Evolutionary conservation across 2,329 filamentous ascomycete genomes (phyloP), one percentile per base, ranked within the genome.

Genomic region (Phymatotrichopsis omnivora): DNA sequence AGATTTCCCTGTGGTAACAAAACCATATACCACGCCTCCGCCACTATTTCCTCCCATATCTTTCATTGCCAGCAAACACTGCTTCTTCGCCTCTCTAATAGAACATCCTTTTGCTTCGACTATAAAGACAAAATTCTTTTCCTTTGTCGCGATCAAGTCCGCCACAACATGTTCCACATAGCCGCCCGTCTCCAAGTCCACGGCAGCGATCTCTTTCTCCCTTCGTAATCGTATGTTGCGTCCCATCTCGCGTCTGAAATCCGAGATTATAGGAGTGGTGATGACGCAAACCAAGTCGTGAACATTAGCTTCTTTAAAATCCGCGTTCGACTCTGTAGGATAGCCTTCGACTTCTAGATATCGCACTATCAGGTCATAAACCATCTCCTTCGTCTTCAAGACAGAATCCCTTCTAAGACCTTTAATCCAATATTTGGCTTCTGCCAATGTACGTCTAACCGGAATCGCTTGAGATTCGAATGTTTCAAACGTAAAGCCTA

Each of bases 261-360:
- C 16, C n/a, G n/a, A n/a, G n/a, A n/a, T n/a, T n/a, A n/a, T n/a
- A 10, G 22, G 23, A n/a, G 16, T n/a, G 14, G 31, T 31, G 14
- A 28, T 48, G 7, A 11, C 14, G 17, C 45, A 44, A 16, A 34
- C 39, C 19, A 37, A 14, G n/a, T 39, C 17, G 27, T 32, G 43
- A 19, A 39, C 39, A 24, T 25, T 39, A 7, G 45, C 11, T 27
- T 38, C 46, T 27, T 40, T 40, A 24, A 45, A 23, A 14, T 41
- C 16, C 7, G 32, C 16, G 22, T 35, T 10, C 8, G 11, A 33
- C 29, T 34, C 32, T 11, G 29, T 28, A 34, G 34, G 42, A 45
- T 40, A 49, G 12, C 20, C 33, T 38, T 45, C 42, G 20, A 35
- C n/a, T 19, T 46, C n/a, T 34, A 49, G 17, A 41, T 40, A 45